phyloP scores from a whole-genome alignment of 495 filamentous ascomycete species.

The Lophium mytilinum region DNA sequence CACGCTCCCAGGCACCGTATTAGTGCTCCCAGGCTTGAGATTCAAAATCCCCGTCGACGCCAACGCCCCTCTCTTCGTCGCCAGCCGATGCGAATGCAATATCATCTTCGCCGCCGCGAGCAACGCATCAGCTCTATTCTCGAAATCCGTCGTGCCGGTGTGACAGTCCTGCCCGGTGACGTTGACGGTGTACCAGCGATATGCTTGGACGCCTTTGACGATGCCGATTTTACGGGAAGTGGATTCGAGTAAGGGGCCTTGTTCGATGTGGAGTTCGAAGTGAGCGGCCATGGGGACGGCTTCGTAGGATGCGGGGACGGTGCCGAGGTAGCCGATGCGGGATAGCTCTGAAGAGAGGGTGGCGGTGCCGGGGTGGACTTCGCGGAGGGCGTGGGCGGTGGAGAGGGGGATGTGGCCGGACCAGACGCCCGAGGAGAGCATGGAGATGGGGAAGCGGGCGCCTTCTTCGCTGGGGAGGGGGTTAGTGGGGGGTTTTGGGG shows the following conservation, averaged over 20 bases:
- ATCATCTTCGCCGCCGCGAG: conserved; percentile 63
- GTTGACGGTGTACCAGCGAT: conserved; percentile 62
- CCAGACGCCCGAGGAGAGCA: conserved; percentile 73
- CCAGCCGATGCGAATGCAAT: conserved; percentile 54
- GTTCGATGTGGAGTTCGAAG: conserved; percentile 80
- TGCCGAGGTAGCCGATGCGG: conserved; percentile 62
- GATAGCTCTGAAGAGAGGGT: conserved; percentile 63
- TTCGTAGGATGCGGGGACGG: conserved; percentile 47
- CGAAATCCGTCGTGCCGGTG: conserved; percentile 66
- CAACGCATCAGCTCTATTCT: conserved; percentile 53
- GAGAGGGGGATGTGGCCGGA: conserved; percentile 56
- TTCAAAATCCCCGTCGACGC: conserved; percentile 67
- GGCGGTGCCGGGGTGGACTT: conserved; percentile 43
- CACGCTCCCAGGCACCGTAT: conserved; percentile 66
- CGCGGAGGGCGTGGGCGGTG: conserved; percentile 51
- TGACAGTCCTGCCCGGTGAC: conserved; percentile 61
- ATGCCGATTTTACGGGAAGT: conserved; percentile 57
- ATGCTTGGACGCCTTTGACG: conserved; percentile 62
- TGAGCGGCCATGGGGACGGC: conserved; percentile 67
- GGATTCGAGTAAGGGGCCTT: conserved; percentile 62
- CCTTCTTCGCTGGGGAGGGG: conserved; percentile 54
- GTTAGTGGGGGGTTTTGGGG: not conserved
- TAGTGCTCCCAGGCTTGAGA: conserved; percentile 58
- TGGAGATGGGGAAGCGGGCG: conserved; percentile 69
- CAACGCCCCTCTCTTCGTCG: conserved; percentile 47